Conservation (phyloP, 331 rosid species). For the Quercus lobata region DNA sequence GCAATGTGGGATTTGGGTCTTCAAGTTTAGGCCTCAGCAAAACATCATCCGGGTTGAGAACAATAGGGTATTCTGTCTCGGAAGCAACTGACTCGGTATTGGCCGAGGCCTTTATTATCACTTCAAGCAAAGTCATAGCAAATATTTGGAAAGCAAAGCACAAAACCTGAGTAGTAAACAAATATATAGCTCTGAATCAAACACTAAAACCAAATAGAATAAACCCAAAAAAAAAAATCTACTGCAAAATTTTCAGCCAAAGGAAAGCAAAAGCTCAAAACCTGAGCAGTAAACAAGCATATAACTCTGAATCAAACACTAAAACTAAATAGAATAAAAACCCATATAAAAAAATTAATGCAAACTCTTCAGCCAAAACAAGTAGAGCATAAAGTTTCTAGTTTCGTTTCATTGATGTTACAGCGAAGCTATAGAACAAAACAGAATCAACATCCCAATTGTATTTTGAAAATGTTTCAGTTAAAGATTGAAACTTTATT, state of each 20-base stretch:
- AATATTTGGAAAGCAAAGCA: not conserved
- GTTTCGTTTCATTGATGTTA: too few species aligned
- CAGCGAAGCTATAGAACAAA: too few species aligned
- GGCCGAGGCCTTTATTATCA: slow-evolving; percentile 53
- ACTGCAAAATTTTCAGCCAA: too few species aligned
- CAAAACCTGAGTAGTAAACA: slow-evolving; percentile 12
- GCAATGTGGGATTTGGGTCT: slow-evolving; percentile 31
- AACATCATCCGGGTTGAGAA: slow-evolving; percentile 58
- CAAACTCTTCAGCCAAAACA: too few species aligned
- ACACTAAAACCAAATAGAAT: not conserved
- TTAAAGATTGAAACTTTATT: too few species aligned
- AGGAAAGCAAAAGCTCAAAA: not conserved
- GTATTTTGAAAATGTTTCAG: too few species aligned
- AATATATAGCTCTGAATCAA: not conserved
- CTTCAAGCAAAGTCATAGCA: slow-evolving; percentile 67
- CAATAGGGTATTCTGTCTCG: slow-evolving; percentile 54
- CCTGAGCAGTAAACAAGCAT: slow-evolving; percentile 6
- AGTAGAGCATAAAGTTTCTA: too few species aligned
- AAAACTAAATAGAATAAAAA: not conserved
- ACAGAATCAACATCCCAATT: too few species aligned
- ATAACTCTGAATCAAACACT: not conserved
- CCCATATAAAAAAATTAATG: too few species aligned
- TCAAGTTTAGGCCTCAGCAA: slow-evolving; percentile 44
- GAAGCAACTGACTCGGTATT: slow-evolving; percentile 27
- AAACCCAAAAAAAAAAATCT: too few species aligned